A percentile compares a stretch with the other conserved stretches of the same genome.
Evolutionary conservation across 176 grass and related monocot species (phyloP).

Genomic region (Bothriochloa decipiens): DNA sequence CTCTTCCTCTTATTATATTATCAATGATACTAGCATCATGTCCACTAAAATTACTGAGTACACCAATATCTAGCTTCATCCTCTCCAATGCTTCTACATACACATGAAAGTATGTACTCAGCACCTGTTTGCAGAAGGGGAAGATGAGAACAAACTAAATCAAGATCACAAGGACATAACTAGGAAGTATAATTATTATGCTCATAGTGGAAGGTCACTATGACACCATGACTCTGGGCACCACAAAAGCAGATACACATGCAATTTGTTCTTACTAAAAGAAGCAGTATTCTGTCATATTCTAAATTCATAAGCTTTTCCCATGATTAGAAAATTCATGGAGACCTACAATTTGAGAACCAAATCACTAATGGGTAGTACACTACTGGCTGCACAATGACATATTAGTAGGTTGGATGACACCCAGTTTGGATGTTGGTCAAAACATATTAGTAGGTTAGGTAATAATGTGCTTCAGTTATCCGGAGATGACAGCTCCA

Average conservation of each 20-base stretch:
- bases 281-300: background rate
- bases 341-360: background rate
- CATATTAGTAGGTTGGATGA: background rate
- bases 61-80: slow-evolving; percentile 63
- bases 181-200: background rate
- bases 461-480: background rate
- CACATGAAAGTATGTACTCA: slow-evolving; percentile 70
- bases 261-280: background rate
- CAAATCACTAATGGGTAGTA: background rate
- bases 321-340: too few relatives aligned
- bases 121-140: slow-evolving; percentile 51
- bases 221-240: background rate
- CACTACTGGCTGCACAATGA: background rate
- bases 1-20: slow-evolving; percentile 69
- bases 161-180: background rate
- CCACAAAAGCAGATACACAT: background rate
- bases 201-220: background rate
- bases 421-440: background rate
- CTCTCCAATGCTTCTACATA: slow-evolving; percentile 85
- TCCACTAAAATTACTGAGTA: slow-evolving; percentile 60
- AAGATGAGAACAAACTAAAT: slow-evolving; percentile 17
- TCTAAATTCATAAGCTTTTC: slow-evolving; percentile 6
- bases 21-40: slow-evolving; percentile 58
- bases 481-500: background rate
- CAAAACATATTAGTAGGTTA: slow-evolving; percentile 18